Evolutionary conservation across 2,329 filamentous ascomycete species (phyloP).

Genomic region (Ophiostoma triangulosporum): DNA sequence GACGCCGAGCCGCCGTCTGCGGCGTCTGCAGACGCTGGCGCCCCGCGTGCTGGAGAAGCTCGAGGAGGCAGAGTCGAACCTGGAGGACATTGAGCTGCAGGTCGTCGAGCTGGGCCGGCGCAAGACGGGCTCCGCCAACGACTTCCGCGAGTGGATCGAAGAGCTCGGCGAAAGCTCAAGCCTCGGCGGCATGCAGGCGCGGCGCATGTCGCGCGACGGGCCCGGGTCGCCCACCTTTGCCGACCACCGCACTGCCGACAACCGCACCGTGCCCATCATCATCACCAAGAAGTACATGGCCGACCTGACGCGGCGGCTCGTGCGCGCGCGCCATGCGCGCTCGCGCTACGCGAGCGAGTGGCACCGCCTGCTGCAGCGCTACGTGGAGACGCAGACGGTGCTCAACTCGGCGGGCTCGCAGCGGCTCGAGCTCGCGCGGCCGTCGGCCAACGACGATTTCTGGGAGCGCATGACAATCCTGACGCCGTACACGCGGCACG

Average conservation of each 20-base stretch:
- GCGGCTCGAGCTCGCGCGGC: slow-evolving; percentile 59
- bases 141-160: slow-evolving; percentile 90
- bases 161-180: slow-evolving; percentile 63
- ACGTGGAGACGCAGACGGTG: slow-evolving; percentile 63
- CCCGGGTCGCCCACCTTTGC: slow-evolving; percentile 16
- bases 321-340: slow-evolving; percentile 70
- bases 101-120: slow-evolving; percentile 65
- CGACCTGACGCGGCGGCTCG: slow-evolving; percentile 70
- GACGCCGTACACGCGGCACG: slow-evolving; percentile 69
- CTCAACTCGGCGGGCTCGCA: slow-evolving; percentile 73
- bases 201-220: slow-evolving; percentile 19
- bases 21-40: slow-evolving; percentile 63
- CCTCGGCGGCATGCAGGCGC: slow-evolving; percentile 22
- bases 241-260: slow-evolving; percentile 21
- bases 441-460: slow-evolving; percentile 38
- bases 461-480: slow-evolving; percentile 46
- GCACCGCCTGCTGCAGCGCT: slow-evolving; percentile 63
- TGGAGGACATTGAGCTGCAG: slow-evolving; percentile 72
- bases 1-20: slow-evolving; percentile 59
- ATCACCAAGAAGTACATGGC: slow-evolving; percentile 90
- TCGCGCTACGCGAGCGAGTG: slow-evolving; percentile 76
- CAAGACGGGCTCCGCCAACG: slow-evolving; percentile 62
- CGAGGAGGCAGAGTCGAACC: slow-evolving; percentile 64
- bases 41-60: slow-evolving; percentile 76
- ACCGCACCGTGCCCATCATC: slow-evolving; percentile 53